These are phyloP conservation scores for Echria macrotheca DNA, from an alignment of 495 filamentous ascomycete species.

Conservation along the genomic window DNA sequence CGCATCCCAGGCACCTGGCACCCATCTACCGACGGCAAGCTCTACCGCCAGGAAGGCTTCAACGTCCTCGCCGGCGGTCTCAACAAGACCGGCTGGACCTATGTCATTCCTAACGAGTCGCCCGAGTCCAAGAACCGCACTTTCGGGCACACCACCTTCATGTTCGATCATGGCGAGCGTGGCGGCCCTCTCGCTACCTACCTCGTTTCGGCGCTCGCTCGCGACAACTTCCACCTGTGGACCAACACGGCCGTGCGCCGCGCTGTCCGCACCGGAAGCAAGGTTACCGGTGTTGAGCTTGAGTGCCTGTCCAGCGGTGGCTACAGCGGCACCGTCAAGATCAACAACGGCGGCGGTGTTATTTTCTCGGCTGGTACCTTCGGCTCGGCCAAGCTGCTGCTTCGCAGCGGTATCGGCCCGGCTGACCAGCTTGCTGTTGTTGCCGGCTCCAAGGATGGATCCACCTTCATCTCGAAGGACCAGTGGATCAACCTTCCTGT, in stretches of 20 bases:
- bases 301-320: conserved; percentile 50
- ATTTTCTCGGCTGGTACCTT: conserved; percentile 66
- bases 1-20: conserved; percentile 64
- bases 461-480: conserved; percentile 43
- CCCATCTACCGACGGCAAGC: conserved; percentile 62
- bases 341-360: conserved; percentile 57
- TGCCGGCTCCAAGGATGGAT: conserved; percentile 45
- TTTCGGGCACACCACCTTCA: conserved; percentile 63
- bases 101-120: conserved; percentile 54
- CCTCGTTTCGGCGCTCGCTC: conserved; percentile 54
- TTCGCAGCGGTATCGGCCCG: conserved; percentile 59
- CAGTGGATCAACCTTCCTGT: conserved; percentile 71
- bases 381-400: conserved; percentile 65
- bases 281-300: conserved; percentile 63
- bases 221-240: conserved; percentile 60
- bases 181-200: conserved; percentile 71
- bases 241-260: conserved; percentile 59
- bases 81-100: conserved; percentile 52
- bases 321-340: conserved; percentile 51
- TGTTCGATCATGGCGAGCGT: conserved; percentile 60
- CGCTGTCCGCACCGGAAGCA: conserved; percentile 55
- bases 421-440: conserved; percentile 55
- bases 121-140: conserved; percentile 61
- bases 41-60: conserved; percentile 63
- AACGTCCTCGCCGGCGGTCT: conserved; percentile 54